Evolutionary conservation across 768 basidiomycete species (phyloP).

Genomic region (Boletus rufocinnamomeus): DNA sequence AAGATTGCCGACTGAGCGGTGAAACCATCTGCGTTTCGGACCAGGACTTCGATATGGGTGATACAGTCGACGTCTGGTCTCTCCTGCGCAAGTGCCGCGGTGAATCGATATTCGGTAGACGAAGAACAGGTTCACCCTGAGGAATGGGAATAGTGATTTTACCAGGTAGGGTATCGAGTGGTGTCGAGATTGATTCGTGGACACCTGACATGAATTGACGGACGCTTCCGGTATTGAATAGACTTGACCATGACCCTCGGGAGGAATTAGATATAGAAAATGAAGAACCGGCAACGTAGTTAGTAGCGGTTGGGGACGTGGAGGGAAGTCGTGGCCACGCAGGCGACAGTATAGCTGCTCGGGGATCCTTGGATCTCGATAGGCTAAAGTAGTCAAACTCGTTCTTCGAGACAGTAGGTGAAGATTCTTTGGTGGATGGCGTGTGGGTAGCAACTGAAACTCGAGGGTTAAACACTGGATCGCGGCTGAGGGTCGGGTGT

Average conservation of each 20-base stretch:
- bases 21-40: conserved; percentile 46
- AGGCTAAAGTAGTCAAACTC: conserved; percentile 63
- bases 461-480: background rate
- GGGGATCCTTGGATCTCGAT: conserved; percentile 39
- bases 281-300: conserved; percentile 39
- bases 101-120: conserved; percentile 29
- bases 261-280: conserved; percentile 62
- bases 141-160: conserved; percentile 30
- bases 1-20: conserved; percentile 32
- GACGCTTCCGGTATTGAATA: conserved; percentile 68
- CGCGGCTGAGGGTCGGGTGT: background rate
- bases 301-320: conserved; percentile 43
- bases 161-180: conserved; percentile 31
- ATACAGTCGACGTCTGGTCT: conserved; percentile 29
- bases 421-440: conserved; percentile 21
- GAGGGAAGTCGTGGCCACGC: conserved; percentile 53
- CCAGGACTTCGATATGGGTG: conserved; percentile 55
- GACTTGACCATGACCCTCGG: conserved; percentile 77
- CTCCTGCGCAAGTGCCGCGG: conserved; percentile 32
- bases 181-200: conserved; percentile 50
- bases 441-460: conserved; percentile 7
- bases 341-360: conserved; percentile 46
- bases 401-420: conserved; percentile 24
- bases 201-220: conserved; percentile 68
- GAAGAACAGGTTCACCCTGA: conserved; percentile 22